Base-by-base conservation (phyloP, 768 basidiomycete species). In the Boletus tylopilopsis region DNA sequence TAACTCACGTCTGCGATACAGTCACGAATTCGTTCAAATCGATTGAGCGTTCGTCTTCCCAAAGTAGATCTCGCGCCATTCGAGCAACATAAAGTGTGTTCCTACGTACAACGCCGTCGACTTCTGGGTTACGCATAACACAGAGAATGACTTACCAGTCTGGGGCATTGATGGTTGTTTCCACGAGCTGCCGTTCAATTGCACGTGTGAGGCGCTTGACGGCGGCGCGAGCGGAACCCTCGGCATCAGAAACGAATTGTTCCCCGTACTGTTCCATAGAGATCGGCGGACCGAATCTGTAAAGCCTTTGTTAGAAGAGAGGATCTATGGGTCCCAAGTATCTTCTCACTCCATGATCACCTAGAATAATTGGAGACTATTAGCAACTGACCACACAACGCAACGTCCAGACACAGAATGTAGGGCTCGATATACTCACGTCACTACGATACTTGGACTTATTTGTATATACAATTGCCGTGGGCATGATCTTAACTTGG, bases 391-490 rank as follows among this genome's bases (percentile, higher is more conserved):
- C 41, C 11, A 22, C 12, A 23, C 35, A 49, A 42, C 12, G 25
- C 35, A 49, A 42, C 36, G n/a, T 32, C 29, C 33, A 4, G 38
- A 30, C 35, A 19, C 25, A 49, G 42, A 44, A 30, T 21, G 64
- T 48, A 45, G 69, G 68, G 68, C 52, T 42, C 22, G 22, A 38
- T 23, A 73, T 56, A 73, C 90, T 71, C 51, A 94, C 94, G 57
- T 81, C 71, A 64, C 92, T 94, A 54, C 94, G 78, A 64, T 98
- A 99, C 73, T 94, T 95, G 30, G 87, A 82, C 69, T 99, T 98
- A 72, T 97, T 85, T 48, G 90, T 92, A 68, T 98, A 98, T 13
- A 92, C 91, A 54, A 99, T 93, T 5, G 90, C 84, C 19, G 84
- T 82, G 7, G 94, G 93, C 33, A 95, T 71, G 55, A 97, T 79